Evolutionary conservation across 1,284 basidiomycete species (phyloP).

Genomic region (Ganoderma sp.): DNA sequence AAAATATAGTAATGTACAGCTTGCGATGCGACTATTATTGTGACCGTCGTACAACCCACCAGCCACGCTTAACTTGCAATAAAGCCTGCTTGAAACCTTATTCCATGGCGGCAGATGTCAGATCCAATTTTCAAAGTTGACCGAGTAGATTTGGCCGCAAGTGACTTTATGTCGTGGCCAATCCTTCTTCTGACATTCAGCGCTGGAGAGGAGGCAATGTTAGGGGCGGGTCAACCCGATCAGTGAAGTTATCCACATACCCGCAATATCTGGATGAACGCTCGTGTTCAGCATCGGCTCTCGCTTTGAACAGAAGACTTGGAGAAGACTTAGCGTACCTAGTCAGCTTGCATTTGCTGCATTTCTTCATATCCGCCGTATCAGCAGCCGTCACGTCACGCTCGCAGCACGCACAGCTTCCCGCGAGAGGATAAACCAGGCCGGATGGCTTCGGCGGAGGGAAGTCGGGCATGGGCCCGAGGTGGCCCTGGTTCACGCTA

Average conservation of each 20-base stretch:
- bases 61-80: neutral
- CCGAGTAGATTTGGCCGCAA: conserved; percentile 21
- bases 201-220: neutral
- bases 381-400: conserved; percentile 20
- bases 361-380: conserved; percentile 10
- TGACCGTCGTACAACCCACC: neutral
- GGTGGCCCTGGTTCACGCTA: conserved; percentile 10
- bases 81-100: neutral
- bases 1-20: neutral
- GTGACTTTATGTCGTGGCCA: conserved; percentile 28
- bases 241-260: conserved; percentile 9
- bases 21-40: neutral
- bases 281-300: neutral
- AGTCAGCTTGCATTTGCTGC: conserved; percentile 28
- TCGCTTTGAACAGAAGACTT: neutral
- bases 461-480: conserved; percentile 15
- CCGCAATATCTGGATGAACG: conserved; percentile 8
- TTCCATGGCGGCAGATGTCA: neutral
- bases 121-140: conserved; percentile 31
- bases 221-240: neutral
- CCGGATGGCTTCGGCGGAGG: conserved; percentile 13
- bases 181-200: conserved; percentile 27
- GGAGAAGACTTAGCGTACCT: conserved; percentile 8
- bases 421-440: conserved; percentile 21
- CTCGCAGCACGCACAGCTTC: conserved; percentile 27